Evolutionary conservation across 768 basidiomycete genomes (phyloP), one percentile per base, ranked within the genome.

Genomic region (Phlebiopsis gigantea): DNA sequence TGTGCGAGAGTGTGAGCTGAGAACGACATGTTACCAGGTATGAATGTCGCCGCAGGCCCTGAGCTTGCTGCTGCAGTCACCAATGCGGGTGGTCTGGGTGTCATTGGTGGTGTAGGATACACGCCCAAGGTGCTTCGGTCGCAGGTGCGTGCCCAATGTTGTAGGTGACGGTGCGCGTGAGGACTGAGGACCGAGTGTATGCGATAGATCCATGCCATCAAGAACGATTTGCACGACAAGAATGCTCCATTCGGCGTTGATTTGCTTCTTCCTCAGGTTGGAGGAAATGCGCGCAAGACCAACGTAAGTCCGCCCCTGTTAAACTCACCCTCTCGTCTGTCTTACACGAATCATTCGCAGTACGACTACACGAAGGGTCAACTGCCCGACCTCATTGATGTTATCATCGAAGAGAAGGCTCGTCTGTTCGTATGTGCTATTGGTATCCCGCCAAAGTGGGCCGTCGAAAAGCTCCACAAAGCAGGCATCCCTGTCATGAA

Each of bases 31-130:
- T 30, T 48, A n/a, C 53, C 62, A 79, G 80, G 84, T 28, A 84
- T 83, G 82, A 84, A 84, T 60, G 82, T 84, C 15, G 82, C 84
- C 19, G 81, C 82, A 6, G 84, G 84, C 22, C 81, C 93, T 17
- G 92, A 94, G 69, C 82, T 95, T 24, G 93, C 93, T 17, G 94
- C 93, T 41, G 93, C 91, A 39, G 93, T 96, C 56, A 92, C 91
- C 44, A 97, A 96, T 65, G 94, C 93, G 25, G 93, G 94, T 47
- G 94, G 94, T 51, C 63, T 97, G 43, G 94, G 94, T 60, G 92
- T 96, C 51, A 92, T 98, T 59, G 94, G 94, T 34, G 94, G 94
- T 53, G 77, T 88, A 29, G 90, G 90, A 0, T 93, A 88, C 68
- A 91, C 92, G 2, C 89, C 89, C 21, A 89, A 88, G 70, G 77